Evolutionary conservation across 1,284 basidiomycete species (phyloP).

Genomic region (Wallemia mellicola): DNA sequence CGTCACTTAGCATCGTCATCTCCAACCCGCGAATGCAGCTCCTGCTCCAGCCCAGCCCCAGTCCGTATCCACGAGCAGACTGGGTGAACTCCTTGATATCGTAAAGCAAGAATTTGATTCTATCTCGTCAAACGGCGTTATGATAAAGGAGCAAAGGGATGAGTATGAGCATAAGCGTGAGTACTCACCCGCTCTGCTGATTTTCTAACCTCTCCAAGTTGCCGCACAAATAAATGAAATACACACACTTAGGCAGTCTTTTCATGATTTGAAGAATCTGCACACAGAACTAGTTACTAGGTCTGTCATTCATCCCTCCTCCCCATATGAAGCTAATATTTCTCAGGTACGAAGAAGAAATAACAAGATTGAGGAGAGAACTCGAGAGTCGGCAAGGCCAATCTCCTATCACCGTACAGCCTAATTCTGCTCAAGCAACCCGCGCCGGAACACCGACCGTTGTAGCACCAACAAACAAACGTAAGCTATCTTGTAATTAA

Average conservation of each 20-base stretch:
- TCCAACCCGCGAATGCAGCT: not conserved
- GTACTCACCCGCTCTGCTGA: conserved; percentile 8
- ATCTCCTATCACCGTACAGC: conserved; percentile 7
- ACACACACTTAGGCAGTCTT: conserved; percentile 35
- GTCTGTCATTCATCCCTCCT: too few relatives aligned
- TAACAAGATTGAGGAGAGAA: conserved; percentile 8
- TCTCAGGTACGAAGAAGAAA: too few relatives aligned
- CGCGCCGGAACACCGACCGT: not conserved
- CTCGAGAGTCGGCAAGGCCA: conserved; percentile 6
- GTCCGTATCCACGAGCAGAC: conserved; percentile 12
- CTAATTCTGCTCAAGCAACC: conserved; percentile 2
- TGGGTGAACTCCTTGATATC: conserved; percentile 52
- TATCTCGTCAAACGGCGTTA: conserved; percentile 33
- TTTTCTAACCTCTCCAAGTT: conserved; percentile 18
- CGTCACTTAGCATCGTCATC: not conserved
- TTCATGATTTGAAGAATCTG: conserved; percentile 45
- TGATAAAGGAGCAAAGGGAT: conserved; percentile 47
- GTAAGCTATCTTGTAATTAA: too few relatives aligned
- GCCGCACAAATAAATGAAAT: conserved; percentile 38
- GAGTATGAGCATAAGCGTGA: conserved; percentile 65
- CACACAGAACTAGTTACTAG: conserved; percentile 22
- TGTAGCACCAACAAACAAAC: too few relatives aligned
- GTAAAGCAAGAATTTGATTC: conserved; percentile 64
- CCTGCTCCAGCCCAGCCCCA: not conserved
- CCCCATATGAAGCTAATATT: too few relatives aligned